Evolutionary conservation across 108 stramenopile species (phyloP).

Genomic region (Conticribra guillardii): DNA sequence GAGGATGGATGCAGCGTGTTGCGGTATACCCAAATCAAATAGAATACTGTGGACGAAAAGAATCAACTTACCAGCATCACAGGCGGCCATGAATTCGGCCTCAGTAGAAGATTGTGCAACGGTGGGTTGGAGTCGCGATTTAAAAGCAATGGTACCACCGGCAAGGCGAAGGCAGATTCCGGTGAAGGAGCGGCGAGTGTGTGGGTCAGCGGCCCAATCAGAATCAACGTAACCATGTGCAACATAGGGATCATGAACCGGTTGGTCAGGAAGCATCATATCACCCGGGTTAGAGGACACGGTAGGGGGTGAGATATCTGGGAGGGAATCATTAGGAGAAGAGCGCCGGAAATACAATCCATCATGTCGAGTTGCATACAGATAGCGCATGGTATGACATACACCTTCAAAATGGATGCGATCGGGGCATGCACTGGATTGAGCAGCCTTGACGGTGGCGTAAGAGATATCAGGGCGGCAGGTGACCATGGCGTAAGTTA

Average conservation of each 20-base stretch:
- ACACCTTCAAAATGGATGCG: not conserved
- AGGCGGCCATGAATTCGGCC: too few relatives aligned
- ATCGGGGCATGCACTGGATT: not conserved
- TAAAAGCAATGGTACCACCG: too few relatives aligned
- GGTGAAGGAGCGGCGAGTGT: not conserved
- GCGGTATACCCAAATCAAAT: too few relatives aligned
- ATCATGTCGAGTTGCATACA: not conserved
- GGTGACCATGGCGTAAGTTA: constrained; percentile 1
- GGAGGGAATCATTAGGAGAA: not conserved
- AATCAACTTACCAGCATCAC: constrained; percentile 7
- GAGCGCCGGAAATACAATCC: constrained; percentile 30
- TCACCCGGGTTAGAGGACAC: not conserved
- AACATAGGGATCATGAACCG: not conserved
- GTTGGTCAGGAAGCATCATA: not conserved
- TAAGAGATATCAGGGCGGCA: too few relatives aligned
- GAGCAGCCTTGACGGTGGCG: not conserved
- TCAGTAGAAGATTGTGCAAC: too few relatives aligned
- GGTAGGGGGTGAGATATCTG: not conserved
- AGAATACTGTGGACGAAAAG: too few relatives aligned
- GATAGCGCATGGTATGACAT: too few relatives aligned
- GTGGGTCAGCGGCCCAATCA: not conserved
- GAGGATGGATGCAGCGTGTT: too few relatives aligned
- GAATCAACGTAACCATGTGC: not conserved
- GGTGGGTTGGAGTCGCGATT: too few relatives aligned
- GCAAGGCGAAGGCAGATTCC: too few relatives aligned